Conservation (phyloP, 768 basidiomycete genomes). For the Suillus occidentalis region DNA sequence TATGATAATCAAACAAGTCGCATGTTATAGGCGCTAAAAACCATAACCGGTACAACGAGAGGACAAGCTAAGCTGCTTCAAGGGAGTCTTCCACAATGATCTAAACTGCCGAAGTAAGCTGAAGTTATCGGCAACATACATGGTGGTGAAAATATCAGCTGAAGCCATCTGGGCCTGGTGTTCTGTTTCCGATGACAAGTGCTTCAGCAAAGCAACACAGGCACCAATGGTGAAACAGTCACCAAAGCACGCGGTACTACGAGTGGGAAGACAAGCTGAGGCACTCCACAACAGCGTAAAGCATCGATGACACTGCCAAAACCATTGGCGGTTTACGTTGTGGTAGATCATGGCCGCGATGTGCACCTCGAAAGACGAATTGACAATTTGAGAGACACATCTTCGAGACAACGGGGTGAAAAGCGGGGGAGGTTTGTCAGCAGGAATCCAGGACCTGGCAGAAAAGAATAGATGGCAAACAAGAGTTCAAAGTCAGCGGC, state of each 20-base stretch:
- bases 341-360: neutral
- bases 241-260: neutral
- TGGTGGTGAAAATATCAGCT: neutral
- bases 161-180: neutral
- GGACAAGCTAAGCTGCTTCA: neutral
- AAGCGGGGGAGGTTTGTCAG: neutral
- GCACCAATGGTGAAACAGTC: neutral
- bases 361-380: neutral
- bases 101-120: neutral
- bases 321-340: neutral
- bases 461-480: no score
- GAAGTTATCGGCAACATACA: neutral
- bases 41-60: no score
- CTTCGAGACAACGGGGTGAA: neutral
- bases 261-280: neutral
- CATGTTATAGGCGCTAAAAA: neutral
- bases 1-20: neutral
- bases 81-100: neutral
- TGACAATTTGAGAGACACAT: neutral
- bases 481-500: no score
- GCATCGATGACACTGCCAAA: neutral
- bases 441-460: no score
- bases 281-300: neutral
- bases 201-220: neutral
- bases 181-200: neutral